Evolutionary conservation across 78 protist species (phyloP).

Genomic region (Polysphondylium violaceum): DNA sequence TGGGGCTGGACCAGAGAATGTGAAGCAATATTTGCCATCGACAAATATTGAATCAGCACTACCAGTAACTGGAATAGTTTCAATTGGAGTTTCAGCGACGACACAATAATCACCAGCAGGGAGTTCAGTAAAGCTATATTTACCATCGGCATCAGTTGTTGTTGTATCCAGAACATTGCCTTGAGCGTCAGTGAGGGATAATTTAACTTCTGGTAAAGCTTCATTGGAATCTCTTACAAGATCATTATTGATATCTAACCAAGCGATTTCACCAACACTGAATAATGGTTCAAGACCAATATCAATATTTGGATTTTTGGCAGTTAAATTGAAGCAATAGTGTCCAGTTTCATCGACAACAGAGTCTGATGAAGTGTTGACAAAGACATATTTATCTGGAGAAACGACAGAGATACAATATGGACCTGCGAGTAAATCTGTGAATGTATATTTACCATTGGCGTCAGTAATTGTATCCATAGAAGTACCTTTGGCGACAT

Average conservation of each 20-base stretch:
- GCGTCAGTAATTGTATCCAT: not conserved
- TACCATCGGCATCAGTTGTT: not conserved
- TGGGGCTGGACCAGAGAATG: constrained; percentile 5
- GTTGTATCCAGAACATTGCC: not conserved
- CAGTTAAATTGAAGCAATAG: not conserved
- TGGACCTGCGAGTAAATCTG: constrained; percentile 7
- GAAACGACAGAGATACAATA: not conserved
- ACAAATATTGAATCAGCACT: constrained; percentile 4
- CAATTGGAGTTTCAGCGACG: not conserved
- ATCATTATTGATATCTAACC: constrained; percentile 15
- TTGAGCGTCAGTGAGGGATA: not conserved
- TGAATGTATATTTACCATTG: constrained; percentile 22
- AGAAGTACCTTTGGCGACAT: not conserved
- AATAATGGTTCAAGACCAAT: constrained; percentile 13
- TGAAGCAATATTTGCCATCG: constrained; percentile 17
- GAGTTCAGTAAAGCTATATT: not conserved
- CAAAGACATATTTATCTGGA: constrained; percentile 10
- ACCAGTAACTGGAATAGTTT: not conserved
- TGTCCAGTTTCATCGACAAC: not conserved
- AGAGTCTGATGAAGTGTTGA: not conserved
- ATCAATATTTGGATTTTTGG: not conserved
- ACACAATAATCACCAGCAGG: constrained; percentile 6
- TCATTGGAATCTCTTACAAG: constrained; percentile 17
- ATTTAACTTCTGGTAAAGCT: not conserved
- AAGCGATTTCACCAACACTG: constrained; percentile 11